phyloP scores from a whole-genome alignment of 2,329 filamentous ascomycete species.

The Fusarium sp. region DNA sequence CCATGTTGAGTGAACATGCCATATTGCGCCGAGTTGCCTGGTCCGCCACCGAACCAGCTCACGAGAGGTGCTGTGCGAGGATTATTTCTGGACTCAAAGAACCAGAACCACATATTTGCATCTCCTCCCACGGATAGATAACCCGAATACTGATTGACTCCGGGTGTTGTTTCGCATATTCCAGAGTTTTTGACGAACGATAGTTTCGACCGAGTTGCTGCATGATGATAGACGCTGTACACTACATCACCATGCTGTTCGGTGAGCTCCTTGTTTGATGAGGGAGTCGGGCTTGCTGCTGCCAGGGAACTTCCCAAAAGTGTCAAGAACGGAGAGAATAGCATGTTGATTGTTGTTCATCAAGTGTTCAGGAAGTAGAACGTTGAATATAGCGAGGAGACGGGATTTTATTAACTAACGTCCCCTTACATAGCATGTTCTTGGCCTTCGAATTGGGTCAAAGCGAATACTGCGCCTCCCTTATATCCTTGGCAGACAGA shows the following conservation, averaged over 20 bases:
- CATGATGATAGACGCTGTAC: neutral
- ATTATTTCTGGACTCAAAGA: neutral
- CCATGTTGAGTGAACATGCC: neutral
- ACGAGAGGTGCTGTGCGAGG: neutral
- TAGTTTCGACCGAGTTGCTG: neutral
- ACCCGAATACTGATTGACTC: neutral
- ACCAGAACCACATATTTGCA: neutral
- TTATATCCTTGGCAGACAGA: too few species aligned
- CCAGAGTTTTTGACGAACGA: neutral
- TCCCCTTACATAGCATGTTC: too few species aligned
- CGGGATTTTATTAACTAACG: too few species aligned
- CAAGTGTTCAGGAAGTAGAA: too few species aligned
- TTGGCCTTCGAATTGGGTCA: too few species aligned
- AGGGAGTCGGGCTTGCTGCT: accelerated
- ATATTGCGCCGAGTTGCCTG: neutral
- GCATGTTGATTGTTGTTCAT: too few species aligned
- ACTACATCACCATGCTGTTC: neutral
- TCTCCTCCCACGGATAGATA: neutral
- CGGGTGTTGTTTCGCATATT: accelerated
- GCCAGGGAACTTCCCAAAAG: too few species aligned
- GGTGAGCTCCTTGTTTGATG: too few species aligned
- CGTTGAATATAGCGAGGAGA: too few species aligned
- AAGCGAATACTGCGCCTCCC: too few species aligned
- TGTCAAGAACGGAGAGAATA: too few species aligned
- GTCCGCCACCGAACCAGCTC: neutral